Base-by-base conservation (phyloP, 1,284 basidiomycete species). In the Ceraceosorus guamensis region DNA sequence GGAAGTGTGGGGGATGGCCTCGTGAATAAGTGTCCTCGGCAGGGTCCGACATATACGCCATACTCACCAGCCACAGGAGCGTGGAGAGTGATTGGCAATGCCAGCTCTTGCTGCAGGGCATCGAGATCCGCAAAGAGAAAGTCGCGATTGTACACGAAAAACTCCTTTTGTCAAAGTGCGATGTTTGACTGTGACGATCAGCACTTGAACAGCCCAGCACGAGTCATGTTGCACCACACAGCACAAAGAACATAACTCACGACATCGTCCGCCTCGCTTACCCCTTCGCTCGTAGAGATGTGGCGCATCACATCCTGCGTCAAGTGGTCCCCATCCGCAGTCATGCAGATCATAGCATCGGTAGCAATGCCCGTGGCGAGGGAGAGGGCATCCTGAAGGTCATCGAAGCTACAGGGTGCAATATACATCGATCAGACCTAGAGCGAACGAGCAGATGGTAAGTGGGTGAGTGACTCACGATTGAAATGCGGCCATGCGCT, bases 141-240 rank as follows among this genome's bases (percentile, higher is more conserved):
- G 44, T 76, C 68, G 30, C 72, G 66, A 48, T 75, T 71, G 61
- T 65, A 76, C 43, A 76, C 64, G 49, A 68, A 76, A 49, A 74
- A 65, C 44, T 71, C 67, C 53, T 60, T 16, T 3, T 49, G 37
- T n/a, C 37, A 8, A 41, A n/a, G 37, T n/a, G 8, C 37, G 37
- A 41, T 8, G 8, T 8, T 41, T n/a, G 37, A 41, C 8, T 41
- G 37, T n/a, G 8, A n/a, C n/a, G 37, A 41, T 8, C 37, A 8
- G n/a, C 8, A n/a, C 37, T 41, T n/a, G 37, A 41, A n/a, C 37
- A n/a, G 8, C 37, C 8, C 8, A 41, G 37, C 37, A 8, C 37
- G 8, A 8, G 8, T 41, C 37, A 8, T n/a, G 8, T n/a, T n/a
- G 37, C 37, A 8, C 37, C 8, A 8, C 44, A 16, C 44, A 24